A percentile compares a stretch with the other conserved stretches of the same genome.
These are phyloP conservation scores for Pseudozyma hubeiensis DNA, from an alignment of 1,284 basidiomycete species.

Conservation along the genomic window DNA sequence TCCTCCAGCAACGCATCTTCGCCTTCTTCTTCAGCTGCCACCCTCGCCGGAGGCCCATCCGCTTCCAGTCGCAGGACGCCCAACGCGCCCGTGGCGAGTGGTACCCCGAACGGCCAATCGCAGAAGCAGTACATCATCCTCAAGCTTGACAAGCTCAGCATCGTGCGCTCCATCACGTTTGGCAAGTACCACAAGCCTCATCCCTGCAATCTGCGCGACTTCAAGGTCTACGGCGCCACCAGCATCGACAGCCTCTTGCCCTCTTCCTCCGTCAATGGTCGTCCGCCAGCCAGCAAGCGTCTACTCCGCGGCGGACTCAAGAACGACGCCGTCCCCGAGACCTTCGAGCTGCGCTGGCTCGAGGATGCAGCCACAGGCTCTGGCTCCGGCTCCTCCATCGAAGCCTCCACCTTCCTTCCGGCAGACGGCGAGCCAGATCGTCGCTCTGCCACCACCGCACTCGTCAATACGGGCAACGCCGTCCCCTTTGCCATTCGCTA, in stretches of 20 bases:
- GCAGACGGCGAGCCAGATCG: constrained; percentile 46
- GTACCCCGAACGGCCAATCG: constrained; percentile 2
- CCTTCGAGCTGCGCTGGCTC: constrained; percentile 52
- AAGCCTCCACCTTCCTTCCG: constrained; percentile 27
- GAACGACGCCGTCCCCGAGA: constrained; percentile 65
- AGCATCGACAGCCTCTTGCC: constrained; percentile 45
- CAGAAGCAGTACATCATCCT: constrained; percentile 67
- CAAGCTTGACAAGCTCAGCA: constrained; percentile 60
- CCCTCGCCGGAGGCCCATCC: constrained; percentile 7
- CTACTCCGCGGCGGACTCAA: constrained; percentile 63
- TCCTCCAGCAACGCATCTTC: constrained; percentile 27
- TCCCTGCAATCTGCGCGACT: constrained; percentile 68
- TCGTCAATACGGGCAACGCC: constrained; percentile 44
- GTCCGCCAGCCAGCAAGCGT: constrained; percentile 45
- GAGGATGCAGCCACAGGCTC: constrained; percentile 48
- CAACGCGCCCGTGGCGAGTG: constrained; percentile 12
- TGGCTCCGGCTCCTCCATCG: constrained; percentile 36
- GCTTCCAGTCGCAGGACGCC: constrained; percentile 8
- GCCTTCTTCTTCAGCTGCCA: constrained; percentile 18
- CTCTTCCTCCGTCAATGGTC: constrained; percentile 29
- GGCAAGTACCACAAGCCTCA: constrained; percentile 69
- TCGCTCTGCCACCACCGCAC: constrained; percentile 32
- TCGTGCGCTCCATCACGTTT: constrained; percentile 65
- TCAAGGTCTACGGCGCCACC: constrained; percentile 67
- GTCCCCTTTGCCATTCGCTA: constrained; percentile 60